Conservation (phyloP, 805 yeast genomes). For the Ogataea zsoltii region DNA sequence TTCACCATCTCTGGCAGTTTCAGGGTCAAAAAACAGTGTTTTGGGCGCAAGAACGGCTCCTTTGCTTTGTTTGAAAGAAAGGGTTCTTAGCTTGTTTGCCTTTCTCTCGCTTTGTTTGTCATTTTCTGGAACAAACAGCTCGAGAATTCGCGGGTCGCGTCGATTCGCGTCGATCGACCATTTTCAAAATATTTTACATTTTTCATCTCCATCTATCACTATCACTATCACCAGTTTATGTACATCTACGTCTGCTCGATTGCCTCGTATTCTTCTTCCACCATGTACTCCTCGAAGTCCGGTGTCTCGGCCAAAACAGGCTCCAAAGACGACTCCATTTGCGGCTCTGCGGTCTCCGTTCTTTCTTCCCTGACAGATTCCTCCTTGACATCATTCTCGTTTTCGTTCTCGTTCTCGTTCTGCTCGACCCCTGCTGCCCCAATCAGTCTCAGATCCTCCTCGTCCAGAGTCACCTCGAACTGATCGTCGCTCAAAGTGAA, state of each 20-base stretch:
- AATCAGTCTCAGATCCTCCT: not conserved
- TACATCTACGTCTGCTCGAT: not conserved
- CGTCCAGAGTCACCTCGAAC: slow-evolving; percentile 18
- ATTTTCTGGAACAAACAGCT: not conserved
- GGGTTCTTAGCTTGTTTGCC: not conserved
- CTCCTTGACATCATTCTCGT: too few relatives aligned
- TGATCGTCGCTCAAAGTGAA: slow-evolving; percentile 30
- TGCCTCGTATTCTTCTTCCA: slow-evolving; percentile 13
- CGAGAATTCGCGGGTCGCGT: not conserved
- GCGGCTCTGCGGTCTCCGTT: not conserved
- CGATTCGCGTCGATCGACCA: slow-evolving; percentile 4
- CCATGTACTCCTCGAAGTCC: slow-evolving; percentile 13
- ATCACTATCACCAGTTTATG: too few relatives aligned
- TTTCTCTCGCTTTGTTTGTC: not conserved
- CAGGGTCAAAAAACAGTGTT: not conserved
- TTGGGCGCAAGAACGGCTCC: not conserved
- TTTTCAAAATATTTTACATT: not conserved
- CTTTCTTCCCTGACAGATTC: too few relatives aligned
- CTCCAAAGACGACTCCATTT: not conserved
- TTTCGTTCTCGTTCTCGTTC: not conserved
- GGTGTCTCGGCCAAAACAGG: not conserved
- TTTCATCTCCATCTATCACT: not conserved
- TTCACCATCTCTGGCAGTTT: slow-evolving; percentile 22
- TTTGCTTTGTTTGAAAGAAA: not conserved
- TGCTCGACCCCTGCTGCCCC: not conserved